Evolutionary conservation across 345 rosid species (phyloP).

Genomic region (Brassica rapa): DNA sequence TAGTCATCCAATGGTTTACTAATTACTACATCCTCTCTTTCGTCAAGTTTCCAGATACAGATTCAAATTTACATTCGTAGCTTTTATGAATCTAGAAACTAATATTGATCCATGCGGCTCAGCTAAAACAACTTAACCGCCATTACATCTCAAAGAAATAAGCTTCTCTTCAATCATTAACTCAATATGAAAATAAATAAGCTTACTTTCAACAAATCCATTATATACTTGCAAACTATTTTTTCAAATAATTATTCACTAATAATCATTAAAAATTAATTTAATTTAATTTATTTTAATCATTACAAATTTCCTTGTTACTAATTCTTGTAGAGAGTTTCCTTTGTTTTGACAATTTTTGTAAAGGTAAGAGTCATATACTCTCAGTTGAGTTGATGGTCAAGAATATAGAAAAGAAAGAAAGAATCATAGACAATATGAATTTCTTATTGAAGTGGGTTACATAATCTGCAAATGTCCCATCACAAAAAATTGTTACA

Average conservation of each 20-base stretch:
- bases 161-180: neutral
- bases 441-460: neutral
- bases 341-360: no score
- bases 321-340: neutral
- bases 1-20: neutral
- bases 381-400: neutral
- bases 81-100: neutral
- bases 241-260: no score
- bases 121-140: neutral
- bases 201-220: no score
- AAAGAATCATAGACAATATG: neutral
- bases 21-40: neutral
- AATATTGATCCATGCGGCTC: neutral
- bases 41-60: neutral
- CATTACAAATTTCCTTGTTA: neutral
- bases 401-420: neutral
- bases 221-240: no score
- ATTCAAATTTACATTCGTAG: neutral
- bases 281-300: neutral
- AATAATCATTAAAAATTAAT: neutral
- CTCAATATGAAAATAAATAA: neutral
- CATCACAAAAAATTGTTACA: slow-evolving; percentile 16
- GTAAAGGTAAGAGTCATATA: neutral
- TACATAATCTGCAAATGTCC: neutral
- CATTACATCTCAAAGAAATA: neutral